phyloP scores from a whole-genome alignment of 495 filamentous ascomycete species.

The Annulohypoxylon moriforme region DNA sequence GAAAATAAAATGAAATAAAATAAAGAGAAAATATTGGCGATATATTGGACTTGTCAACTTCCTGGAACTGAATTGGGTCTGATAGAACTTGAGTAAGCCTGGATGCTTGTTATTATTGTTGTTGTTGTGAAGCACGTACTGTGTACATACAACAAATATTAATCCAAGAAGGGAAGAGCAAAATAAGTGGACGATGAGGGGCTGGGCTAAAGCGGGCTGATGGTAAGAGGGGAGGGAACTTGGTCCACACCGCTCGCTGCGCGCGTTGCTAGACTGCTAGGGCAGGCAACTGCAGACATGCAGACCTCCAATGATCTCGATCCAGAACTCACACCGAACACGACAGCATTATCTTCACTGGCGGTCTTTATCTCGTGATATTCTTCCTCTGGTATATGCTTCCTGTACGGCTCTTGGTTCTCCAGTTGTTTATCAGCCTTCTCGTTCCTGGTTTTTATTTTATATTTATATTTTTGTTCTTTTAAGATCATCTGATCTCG shows the following conservation, averaged over 20 bases:
- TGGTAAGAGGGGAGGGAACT: slow-evolving; percentile 2
- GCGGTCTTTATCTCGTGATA: slow-evolving; percentile 18
- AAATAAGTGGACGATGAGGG: slow-evolving; percentile 19
- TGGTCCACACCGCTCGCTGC: slow-evolving; percentile 41
- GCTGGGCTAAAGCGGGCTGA: slow-evolving; percentile 13
- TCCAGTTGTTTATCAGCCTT: slow-evolving; percentile 13
- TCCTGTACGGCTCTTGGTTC: slow-evolving; percentile 1
- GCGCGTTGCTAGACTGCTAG: slow-evolving; percentile 11
- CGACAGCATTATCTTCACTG: slow-evolving; percentile 43
- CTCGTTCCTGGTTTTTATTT: not conserved
- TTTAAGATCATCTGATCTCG: slow-evolving; percentile 7
- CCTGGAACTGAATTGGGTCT: slow-evolving; percentile 21
- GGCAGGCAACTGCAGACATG: slow-evolving; percentile 23
- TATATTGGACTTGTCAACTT: slow-evolving; percentile 37
- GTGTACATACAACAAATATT: slow-evolving; percentile 30
- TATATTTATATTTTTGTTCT: not conserved
- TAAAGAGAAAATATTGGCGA: slow-evolving; percentile 23
- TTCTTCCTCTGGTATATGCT: slow-evolving; percentile 15
- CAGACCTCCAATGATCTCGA: slow-evolving; percentile 36
- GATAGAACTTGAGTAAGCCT: slow-evolving; percentile 35
- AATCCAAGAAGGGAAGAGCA: slow-evolving; percentile 15
- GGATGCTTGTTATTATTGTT: slow-evolving; percentile 35
- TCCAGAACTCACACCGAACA: slow-evolving; percentile 40
- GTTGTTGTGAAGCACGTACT: slow-evolving; percentile 37
- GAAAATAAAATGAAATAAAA: slow-evolving; percentile 20